Base-by-base conservation (phyloP, 345 rosid genomes). In the Abelmoschus esculentus region DNA sequence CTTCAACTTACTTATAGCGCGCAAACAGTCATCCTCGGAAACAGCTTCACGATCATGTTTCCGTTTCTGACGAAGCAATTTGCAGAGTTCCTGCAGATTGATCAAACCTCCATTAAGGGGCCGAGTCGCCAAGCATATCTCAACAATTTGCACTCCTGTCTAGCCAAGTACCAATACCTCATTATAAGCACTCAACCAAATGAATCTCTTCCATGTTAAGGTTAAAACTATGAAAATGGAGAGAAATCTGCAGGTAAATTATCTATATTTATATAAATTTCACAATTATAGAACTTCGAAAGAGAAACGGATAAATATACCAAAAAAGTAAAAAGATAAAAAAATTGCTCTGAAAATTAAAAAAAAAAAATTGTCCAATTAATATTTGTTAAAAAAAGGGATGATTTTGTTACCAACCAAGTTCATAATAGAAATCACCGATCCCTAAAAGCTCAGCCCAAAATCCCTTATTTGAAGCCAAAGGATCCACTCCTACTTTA, bases 361-460 rank as follows among this genome's bases (percentile, higher is more conserved):
- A 10, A 26, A 13, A 1, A 1, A 15, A 18, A 62, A 62, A 18
- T 38, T 26, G n/a, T 11, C 8, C 5, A 60, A 60, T 32, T 14
- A 60, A 60, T 53, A 52, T n/a, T n/a, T 38, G 42, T 6, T 38
- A 6, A 6, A 38, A 36, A 7, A 13, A n/a, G 7, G 47, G 34
- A 34, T 11, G 17, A 7, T 61, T n/a, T n/a, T 12, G 47, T 59
- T 42, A 78, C 87, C 15, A 40, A 87, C 98, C 98, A 65, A 93
- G 88, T 76, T 93, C 97, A 75, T 93, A 93, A 72, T 91, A 91
- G 86, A 93, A 91, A 85, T 93, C 97, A 75, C 98, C 96, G 31
- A 93, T 91, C 52, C 97, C 97, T 15, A 91, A 80, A 44, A 89
- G 89, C 86, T 93, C 98, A 46, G 95, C 97, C 97, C 97, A 93